Percentiles rank a stretch among this genome's conserved stretches.
These are phyloP conservation scores for Kuraishia molischiana DNA, from an alignment of 805 yeast genomes.

Conservation along the genomic window DNA sequence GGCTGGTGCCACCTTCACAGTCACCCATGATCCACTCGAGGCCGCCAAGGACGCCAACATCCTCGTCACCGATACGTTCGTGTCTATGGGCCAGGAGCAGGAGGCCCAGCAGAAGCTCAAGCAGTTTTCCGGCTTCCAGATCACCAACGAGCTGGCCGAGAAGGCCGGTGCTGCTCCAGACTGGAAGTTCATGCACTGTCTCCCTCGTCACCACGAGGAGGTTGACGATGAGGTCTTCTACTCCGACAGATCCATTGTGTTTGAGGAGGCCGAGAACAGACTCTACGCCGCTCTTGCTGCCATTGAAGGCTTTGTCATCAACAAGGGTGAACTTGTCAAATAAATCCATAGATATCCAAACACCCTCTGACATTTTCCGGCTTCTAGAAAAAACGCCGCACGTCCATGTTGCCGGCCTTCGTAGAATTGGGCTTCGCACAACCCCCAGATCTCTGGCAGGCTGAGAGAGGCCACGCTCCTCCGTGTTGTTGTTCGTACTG, in stretches of 20 bases:
- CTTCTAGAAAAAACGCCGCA: no score
- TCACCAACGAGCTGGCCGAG: slow-evolving; percentile 52
- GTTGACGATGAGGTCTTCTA: slow-evolving; percentile 92
- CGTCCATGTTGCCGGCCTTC: no score
- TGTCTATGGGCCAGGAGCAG: slow-evolving; percentile 95
- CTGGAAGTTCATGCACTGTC: slow-evolving; percentile 96
- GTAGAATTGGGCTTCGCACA: no score
- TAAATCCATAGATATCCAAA: no score
- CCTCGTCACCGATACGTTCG: slow-evolving; percentile 92
- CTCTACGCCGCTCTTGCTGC: slow-evolving; percentile 94
- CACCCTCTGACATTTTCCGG: no score
- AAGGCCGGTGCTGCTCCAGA: slow-evolving; percentile 46
- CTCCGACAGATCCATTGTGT: slow-evolving; percentile 73
- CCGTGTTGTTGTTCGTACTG: no score
- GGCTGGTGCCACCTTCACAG: slow-evolving; percentile 42
- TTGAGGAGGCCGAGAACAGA: slow-evolving; percentile 94
- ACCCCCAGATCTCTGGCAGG: no score
- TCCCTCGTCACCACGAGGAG: slow-evolving; percentile 93
- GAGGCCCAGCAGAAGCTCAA: slow-evolving; percentile 62
- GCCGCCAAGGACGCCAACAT: slow-evolving; percentile 74
- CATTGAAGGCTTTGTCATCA: slow-evolving; percentile 79
- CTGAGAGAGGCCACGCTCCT: no score
- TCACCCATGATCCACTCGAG: slow-evolving; percentile 61
- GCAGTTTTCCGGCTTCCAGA: slow-evolving; percentile 83
- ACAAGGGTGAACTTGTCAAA: slow-evolving; percentile 48